These are phyloP conservation scores for Eucalyptus microcorys DNA, from an alignment of 345 rosid species.

Conservation along the genomic window DNA sequence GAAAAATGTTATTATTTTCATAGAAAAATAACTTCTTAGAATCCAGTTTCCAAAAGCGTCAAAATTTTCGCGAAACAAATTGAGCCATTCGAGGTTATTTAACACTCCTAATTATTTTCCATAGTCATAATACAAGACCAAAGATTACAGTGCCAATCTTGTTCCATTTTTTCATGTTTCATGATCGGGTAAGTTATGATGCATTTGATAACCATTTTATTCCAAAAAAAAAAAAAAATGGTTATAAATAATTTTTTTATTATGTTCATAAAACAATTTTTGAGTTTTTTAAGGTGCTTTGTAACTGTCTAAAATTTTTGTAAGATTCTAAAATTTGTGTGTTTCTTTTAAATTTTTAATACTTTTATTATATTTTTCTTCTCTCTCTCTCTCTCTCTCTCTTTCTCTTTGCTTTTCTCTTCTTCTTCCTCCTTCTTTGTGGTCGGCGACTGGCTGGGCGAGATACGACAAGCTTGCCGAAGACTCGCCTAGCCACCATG, in stretches of 20 bases:
- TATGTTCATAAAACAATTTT: too few relatives aligned
- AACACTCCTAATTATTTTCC: not conserved
- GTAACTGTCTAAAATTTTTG: fast-evolving
- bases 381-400: too few relatives aligned
- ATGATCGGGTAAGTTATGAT: constrained; percentile 40
- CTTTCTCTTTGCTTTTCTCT: too few relatives aligned
- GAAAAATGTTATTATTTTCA: not conserved
- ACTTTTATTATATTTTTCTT: too few relatives aligned
- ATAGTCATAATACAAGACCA: constrained; percentile 45
- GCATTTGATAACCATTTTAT: too few relatives aligned
- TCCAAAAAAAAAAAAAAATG: fast-evolving
- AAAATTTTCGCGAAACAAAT: not conserved
- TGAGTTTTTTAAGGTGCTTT: fast-evolving
- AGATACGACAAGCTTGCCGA: fast-evolving
- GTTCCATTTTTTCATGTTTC: constrained; percentile 62
- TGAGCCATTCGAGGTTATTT: not conserved
- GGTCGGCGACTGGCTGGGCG: fast-evolving
- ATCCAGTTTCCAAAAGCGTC: fast-evolving
- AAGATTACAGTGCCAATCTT: constrained; percentile 30
- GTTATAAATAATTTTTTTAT: fast-evolving
- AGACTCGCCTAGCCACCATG: fast-evolving
- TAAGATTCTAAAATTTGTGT: too few relatives aligned
- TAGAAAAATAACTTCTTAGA: not conserved
- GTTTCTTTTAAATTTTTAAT: too few relatives aligned
- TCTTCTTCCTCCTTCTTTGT: too few relatives aligned